These are phyloP conservation scores for Neonectria faginata DNA, from an alignment of 2,329 filamentous ascomycete genomes.

Conservation along the genomic window DNA sequence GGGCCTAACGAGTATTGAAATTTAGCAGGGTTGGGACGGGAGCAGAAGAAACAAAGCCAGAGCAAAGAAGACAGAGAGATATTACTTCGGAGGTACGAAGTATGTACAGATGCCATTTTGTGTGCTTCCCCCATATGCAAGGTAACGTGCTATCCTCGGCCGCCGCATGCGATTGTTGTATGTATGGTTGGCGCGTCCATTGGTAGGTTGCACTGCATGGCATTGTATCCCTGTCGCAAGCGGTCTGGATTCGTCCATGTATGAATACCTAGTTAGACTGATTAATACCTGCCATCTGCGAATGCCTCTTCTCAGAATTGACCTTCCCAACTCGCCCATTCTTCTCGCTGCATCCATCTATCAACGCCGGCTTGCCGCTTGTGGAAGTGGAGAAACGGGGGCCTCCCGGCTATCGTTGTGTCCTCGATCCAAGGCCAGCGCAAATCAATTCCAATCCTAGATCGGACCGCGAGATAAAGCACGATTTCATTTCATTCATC, in stretches of 20 bases:
- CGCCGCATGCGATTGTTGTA: conserved; percentile 2
- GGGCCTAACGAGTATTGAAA: neutral
- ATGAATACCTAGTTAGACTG: no score
- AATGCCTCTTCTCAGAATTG: no score
- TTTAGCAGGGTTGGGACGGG: neutral
- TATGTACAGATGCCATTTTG: conserved; percentile 11
- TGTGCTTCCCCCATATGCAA: conserved; percentile 18
- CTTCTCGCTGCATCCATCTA: neutral
- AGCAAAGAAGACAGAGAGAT: neutral
- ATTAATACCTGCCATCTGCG: no score
- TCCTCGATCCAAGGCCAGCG: conserved; percentile 1
- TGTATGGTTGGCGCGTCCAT: neutral
- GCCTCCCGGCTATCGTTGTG: neutral
- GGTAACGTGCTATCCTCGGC: conserved; percentile 21
- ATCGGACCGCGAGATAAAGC: neutral
- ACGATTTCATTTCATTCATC: neutral
- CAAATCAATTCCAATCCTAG: neutral
- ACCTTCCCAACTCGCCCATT: neutral
- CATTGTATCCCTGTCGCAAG: neutral
- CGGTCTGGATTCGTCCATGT: no score
- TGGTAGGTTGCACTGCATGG: conserved; percentile 10
- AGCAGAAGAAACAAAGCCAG: no score
- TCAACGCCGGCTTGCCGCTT: neutral
- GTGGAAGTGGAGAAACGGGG: neutral
- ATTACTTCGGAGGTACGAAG: no score